Conservation (phyloP, 192 early-diverging fungal genomes). For the Rhizophagus prolifer region DNA sequence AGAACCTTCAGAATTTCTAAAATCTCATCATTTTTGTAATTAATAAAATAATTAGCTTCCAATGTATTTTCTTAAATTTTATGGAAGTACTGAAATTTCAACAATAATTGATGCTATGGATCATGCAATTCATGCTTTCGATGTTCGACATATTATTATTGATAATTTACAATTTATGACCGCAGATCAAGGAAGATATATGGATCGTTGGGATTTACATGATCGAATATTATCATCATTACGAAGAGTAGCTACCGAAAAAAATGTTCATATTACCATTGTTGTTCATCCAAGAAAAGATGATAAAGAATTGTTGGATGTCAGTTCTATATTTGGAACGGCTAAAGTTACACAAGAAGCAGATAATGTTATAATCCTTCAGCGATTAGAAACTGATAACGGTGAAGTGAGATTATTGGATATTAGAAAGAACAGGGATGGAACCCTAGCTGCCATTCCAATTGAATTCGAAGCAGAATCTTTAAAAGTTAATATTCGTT, state of each 20-base stretch:
- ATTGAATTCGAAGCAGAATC: conserved; percentile 34
- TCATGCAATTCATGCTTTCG: conserved; percentile 68
- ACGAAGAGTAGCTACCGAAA: conserved; percentile 64
- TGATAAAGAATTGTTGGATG: conserved; percentile 53
- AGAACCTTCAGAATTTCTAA: not conserved
- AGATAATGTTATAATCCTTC: conserved; percentile 71
- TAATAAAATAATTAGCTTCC: conserved; percentile 47
- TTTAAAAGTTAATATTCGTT: conserved; percentile 29
- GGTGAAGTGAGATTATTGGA: conserved; percentile 51
- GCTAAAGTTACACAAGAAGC: conserved; percentile 78
- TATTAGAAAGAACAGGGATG: conserved; percentile 71
- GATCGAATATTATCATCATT: conserved; percentile 63
- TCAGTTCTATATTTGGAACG: conserved; percentile 70
- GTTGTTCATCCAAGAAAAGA: conserved; percentile 75
- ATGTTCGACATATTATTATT: conserved; percentile 69
- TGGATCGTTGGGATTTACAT: conserved; percentile 70
- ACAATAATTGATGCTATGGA: conserved; percentile 65
- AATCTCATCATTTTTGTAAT: not conserved
- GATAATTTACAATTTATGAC: conserved; percentile 81
- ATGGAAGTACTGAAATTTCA: conserved; percentile 65
- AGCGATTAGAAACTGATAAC: conserved; percentile 41
- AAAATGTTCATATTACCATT: conserved; percentile 69
- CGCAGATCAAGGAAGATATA: conserved; percentile 56
- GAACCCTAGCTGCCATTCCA: conserved; percentile 60
- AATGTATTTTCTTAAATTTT: conserved; percentile 73